Percentiles rank a stretch among this genome's conserved stretches.
These are phyloP conservation scores for Zygosaccharomyces rouxii DNA, from an alignment of 805 yeast genomes.

Conservation along the genomic window DNA sequence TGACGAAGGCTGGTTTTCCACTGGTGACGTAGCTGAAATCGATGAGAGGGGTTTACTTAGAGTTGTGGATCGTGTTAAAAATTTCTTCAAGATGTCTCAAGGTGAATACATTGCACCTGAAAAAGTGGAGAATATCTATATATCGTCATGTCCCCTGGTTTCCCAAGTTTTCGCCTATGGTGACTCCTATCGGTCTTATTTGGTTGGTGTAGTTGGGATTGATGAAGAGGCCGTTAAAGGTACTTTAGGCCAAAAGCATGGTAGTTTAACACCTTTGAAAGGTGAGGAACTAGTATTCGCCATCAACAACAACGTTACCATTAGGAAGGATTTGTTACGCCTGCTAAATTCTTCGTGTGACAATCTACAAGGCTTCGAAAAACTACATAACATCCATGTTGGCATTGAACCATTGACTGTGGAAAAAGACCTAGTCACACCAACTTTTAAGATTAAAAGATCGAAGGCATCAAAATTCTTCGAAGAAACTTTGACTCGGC, in stretches of 20 bases:
- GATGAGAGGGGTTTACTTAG: conserved; percentile 50
- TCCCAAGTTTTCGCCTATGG: conserved; percentile 62
- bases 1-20: conserved; percentile 58
- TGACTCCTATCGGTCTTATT: conserved; percentile 49
- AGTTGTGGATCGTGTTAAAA: conserved; percentile 72
- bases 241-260: conserved; percentile 32
- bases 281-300: conserved; percentile 30
- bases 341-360: conserved; percentile 21
- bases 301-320: conserved; percentile 17
- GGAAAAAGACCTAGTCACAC: conserved; percentile 62
- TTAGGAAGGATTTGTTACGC: conserved; percentile 19
- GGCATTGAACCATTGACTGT: conserved; percentile 57
- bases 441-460: conserved; percentile 58
- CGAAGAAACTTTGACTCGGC: conserved; percentile 36
- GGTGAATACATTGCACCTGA: conserved; percentile 75
- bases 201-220: conserved; percentile 61
- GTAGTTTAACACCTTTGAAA: conserved; percentile 26
- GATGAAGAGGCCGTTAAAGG: conserved; percentile 45
- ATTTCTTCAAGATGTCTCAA: conserved; percentile 65
- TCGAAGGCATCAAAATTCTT: conserved; percentile 45
- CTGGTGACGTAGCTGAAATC: conserved; percentile 62
- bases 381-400: conserved; percentile 49
- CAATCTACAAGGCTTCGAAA: conserved; percentile 59
- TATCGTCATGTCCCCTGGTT: conserved; percentile 47
- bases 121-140: conserved; percentile 61